phyloP scores from a whole-genome alignment of 2,329 filamentous ascomycete genomes.

The Penicillium sp. region DNA sequence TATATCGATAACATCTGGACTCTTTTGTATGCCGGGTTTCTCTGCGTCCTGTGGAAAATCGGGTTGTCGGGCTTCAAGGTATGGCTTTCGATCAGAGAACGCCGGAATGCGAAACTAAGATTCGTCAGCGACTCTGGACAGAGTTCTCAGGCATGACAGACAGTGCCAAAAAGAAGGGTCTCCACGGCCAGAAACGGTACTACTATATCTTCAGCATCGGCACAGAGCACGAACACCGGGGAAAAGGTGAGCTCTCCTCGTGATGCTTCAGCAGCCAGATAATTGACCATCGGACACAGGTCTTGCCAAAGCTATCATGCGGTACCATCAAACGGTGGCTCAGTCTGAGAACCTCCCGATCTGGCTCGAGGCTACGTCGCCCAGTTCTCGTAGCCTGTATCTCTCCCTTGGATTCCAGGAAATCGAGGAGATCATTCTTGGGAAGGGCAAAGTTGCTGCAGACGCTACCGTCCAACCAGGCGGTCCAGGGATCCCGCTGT shows the following conservation, averaged over 20 bases:
- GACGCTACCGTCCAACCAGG: constrained; percentile 16
- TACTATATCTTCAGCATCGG: constrained; percentile 27
- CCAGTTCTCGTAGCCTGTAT: constrained; percentile 18
- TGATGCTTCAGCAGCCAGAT: background rate
- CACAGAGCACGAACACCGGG: constrained; percentile 22
- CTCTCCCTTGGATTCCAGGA: constrained; percentile 24
- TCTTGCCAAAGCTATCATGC: constrained; percentile 21
- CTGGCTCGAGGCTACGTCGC: constrained; percentile 25
- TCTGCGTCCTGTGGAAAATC: constrained; percentile 20
- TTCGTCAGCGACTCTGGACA: constrained; percentile 19
- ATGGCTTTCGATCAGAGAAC: background rate
- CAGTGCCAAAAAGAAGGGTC: constrained; percentile 20
- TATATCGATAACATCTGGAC: constrained; percentile 21
- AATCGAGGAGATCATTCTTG: constrained; percentile 21
- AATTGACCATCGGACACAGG: constrained; percentile 10
- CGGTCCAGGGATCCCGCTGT: constrained; percentile 20
- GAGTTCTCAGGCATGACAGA: constrained; percentile 24
- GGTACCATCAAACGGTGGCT: constrained; percentile 16
- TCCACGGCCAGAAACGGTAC: constrained; percentile 19
- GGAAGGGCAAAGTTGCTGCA: constrained; percentile 20
- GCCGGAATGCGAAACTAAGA: background rate
- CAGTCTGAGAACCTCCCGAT: constrained; percentile 21
- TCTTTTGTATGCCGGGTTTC: constrained; percentile 19
- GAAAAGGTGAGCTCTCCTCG: constrained; percentile 15
- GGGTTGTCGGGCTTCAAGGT: constrained; percentile 21